Evolutionary conservation across 2,329 filamentous ascomycete genomes (phyloP), one percentile per base, ranked within the genome.

Genomic region (Epichloe sp.): DNA sequence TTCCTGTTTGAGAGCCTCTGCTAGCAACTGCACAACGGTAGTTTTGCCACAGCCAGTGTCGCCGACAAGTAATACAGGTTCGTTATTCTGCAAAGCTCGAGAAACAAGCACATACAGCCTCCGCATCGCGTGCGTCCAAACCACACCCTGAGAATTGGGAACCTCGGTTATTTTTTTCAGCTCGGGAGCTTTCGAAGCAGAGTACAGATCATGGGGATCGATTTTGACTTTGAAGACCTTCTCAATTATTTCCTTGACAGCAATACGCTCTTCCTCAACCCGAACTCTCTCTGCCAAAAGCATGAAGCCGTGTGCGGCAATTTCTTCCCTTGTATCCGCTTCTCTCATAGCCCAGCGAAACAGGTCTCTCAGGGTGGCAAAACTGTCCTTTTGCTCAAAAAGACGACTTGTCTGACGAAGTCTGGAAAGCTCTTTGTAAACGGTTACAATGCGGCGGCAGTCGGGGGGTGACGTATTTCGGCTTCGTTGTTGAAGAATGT

Each of bases 41-140:
- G 93, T 99, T 71, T 99, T 99, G 54, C 94, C 93, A 62, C 91
- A 97, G 5, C 93, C 93, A 17, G 93, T 99, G 65, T 98, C 94
- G 55, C 93, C 93, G 12, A 99, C 88, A 5, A 99, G 75, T 19
- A 99, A 75, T 3, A 98, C 88, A 0, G 93, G 93, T 65, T 99
- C 93, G 55, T 94, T 89, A 62, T 96, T 93, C 26, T 79, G 78
- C 53, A 98, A 73, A 1, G 93, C 93, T 59, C 86, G 79, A 5
- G 85, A 82, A n/a, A 98, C 88, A 12, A 99, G 75, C 6, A 94
- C 81, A 62, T 91, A 97, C 0, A 98, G 74, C 48, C 93, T 79
- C 15, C 88, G 83, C 91, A 98, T 98, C 0, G 91, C 89, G 56
- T 82, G 81, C 0, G 93, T 99, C 93, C 93, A 98, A 2, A 98